Conservation (phyloP, 2,329 filamentous ascomycete genomes). For the Fusarium dlaminii region DNA sequence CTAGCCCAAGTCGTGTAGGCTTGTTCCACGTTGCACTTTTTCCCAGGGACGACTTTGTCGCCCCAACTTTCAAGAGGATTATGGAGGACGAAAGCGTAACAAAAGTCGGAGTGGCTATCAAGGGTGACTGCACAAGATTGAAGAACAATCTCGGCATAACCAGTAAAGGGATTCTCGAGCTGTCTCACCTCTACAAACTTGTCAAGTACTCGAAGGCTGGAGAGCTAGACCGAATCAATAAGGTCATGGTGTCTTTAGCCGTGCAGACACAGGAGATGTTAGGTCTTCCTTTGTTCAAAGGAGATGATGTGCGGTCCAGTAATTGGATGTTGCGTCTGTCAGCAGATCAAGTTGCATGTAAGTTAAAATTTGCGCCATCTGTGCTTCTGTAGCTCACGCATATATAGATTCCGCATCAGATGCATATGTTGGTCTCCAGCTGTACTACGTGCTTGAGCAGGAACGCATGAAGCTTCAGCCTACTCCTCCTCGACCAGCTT, state of each 20-base stretch:
- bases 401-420: constrained; percentile 78
- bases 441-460: constrained; percentile 77
- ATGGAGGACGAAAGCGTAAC: constrained; percentile 75
- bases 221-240: constrained; percentile 69
- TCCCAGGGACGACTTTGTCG: constrained; percentile 66
- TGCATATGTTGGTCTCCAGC: constrained; percentile 79
- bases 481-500: constrained; percentile 73
- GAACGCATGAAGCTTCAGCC: constrained; percentile 74
- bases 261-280: constrained; percentile 76
- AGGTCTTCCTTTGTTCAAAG: constrained; percentile 80
- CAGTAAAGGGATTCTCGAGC: constrained; percentile 76
- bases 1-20: constrained; percentile 77
- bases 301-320: constrained; percentile 71
- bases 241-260: constrained; percentile 71
- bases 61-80: constrained; percentile 74
- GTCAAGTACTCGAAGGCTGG: constrained; percentile 70
- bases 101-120: constrained; percentile 82
- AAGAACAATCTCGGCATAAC: constrained; percentile 72
- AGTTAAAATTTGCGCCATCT: constrained; percentile 45
- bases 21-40: constrained; percentile 83
- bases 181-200: constrained; percentile 83
- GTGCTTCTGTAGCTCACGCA: neutral
- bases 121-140: constrained; percentile 75
- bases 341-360: constrained; percentile 74
- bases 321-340: constrained; percentile 76